Conservation (phyloP, 208 protist genomes). For the Leishmania gerbilli region DNA sequence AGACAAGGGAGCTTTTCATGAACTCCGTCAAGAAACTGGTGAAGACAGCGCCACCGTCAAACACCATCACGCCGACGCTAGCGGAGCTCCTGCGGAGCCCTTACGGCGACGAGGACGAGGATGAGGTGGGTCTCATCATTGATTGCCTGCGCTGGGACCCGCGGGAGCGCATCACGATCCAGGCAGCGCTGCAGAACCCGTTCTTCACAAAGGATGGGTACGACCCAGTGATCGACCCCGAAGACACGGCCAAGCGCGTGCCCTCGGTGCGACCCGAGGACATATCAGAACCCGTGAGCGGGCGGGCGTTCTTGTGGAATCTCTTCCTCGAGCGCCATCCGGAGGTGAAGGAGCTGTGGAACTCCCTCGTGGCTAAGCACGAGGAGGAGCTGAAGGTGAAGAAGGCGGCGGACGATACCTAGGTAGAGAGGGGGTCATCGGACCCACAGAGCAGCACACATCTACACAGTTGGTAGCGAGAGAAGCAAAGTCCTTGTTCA, state of each 20-base stretch:
- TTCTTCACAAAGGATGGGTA: constrained; percentile 84
- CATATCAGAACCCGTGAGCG: constrained; percentile 59
- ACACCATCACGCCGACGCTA: constrained; percentile 18
- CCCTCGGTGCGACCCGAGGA: constrained; percentile 59
- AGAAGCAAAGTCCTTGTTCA: background rate
- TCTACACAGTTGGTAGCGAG: background rate
- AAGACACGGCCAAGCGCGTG: constrained; percentile 56
- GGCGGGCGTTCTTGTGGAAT: constrained; percentile 76
- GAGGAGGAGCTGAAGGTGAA: constrained; percentile 21
- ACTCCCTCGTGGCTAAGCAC: constrained; percentile 47
- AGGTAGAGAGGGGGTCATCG: background rate
- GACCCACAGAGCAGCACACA: background rate
- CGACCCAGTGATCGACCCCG: constrained; percentile 62
- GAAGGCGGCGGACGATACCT: background rate
- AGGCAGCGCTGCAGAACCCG: constrained; percentile 69
- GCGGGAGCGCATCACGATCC: constrained; percentile 62
- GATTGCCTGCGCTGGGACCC: constrained; percentile 77
- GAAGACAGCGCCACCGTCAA: constrained; percentile 15
- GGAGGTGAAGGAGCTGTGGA: constrained; percentile 74
- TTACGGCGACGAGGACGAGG: constrained; percentile 69
- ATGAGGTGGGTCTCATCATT: constrained; percentile 75
- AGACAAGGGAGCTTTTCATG: constrained; percentile 48
- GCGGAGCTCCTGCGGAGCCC: constrained; percentile 54
- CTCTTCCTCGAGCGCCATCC: constrained; percentile 79
- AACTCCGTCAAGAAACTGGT: constrained; percentile 37